These are phyloP conservation scores for Rhodotorula sp. DNA, from an alignment of 1,284 basidiomycete genomes.

Conservation along the genomic window DNA sequence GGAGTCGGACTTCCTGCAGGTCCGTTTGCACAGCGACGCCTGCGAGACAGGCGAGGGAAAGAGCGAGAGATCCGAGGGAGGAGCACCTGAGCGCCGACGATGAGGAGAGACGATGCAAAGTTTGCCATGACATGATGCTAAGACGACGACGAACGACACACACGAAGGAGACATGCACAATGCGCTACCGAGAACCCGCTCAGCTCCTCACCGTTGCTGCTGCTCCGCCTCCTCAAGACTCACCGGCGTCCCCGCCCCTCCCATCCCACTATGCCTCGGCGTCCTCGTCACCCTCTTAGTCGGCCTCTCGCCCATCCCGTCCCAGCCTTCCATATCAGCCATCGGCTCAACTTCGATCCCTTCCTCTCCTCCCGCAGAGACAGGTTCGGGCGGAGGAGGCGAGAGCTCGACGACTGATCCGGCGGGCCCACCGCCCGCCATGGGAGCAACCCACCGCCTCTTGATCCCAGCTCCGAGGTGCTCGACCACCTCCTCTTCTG, in stretches of 20 bases:
- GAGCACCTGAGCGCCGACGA: too few species aligned
- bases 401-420: slow-evolving; percentile 3
- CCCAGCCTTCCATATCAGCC: slow-evolving; percentile 32
- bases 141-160: too few species aligned
- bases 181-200: not conserved
- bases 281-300: slow-evolving; percentile 21
- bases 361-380: not conserved
- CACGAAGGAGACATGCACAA: not conserved
- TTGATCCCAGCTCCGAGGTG: slow-evolving; percentile 23
- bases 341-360: slow-evolving; percentile 17
- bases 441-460: slow-evolving; percentile 21
- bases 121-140: too few species aligned
- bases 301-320: slow-evolving; percentile 30
- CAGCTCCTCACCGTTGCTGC: not conserved
- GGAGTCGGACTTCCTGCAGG: too few species aligned
- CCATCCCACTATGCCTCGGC: not conserved
- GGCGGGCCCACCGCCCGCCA: not conserved
- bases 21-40: too few species aligned
- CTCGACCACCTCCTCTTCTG: not conserved
- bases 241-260: not conserved
- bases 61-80: too few species aligned
- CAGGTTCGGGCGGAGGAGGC: too few species aligned
- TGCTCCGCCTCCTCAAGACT: not conserved
- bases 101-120: too few species aligned
- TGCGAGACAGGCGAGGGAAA: too few species aligned